phyloP scores from a whole-genome alignment of 106 monocot species.

The Dendrobium nobile region DNA sequence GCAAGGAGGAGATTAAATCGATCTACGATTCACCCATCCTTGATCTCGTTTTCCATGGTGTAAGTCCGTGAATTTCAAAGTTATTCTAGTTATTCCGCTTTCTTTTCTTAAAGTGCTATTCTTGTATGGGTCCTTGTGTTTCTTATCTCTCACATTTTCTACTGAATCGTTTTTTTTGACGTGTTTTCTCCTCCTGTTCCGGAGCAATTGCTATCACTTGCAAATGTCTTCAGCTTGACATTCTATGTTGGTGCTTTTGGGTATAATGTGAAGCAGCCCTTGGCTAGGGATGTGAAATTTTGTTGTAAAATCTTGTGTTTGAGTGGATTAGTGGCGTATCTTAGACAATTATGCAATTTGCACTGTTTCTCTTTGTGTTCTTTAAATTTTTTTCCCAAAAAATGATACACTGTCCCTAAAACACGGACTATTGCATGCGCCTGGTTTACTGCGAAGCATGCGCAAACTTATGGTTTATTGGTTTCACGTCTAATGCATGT shows the following conservation, averaged over 20 bases:
- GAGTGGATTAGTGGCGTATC: not conserved
- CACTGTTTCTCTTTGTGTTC: not conserved
- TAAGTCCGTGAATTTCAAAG: constrained; percentile 11
- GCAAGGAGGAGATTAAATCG: constrained; percentile 59
- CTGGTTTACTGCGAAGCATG: not conserved
- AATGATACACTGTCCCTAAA: not conserved
- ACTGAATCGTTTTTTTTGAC: not conserved
- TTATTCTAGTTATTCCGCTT: not conserved
- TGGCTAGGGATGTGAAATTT: not conserved
- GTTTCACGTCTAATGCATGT: not conserved
- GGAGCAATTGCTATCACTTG: not conserved
- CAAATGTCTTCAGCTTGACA: not conserved
- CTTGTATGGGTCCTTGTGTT: not conserved
- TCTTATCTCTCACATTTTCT: not conserved
- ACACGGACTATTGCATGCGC: not conserved
- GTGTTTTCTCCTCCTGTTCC: not conserved
- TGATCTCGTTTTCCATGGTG: constrained; percentile 94
- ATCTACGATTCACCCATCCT: constrained; percentile 90
- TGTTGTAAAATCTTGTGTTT: not conserved
- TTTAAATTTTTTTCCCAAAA: not conserved
- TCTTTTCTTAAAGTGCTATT: not conserved
- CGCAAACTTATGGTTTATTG: not conserved
- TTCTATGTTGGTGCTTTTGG: not conserved
- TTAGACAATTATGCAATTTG: not conserved
- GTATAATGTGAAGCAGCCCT: not conserved